Percentiles rank a stretch among this genome's conserved stretches.
Evolutionary conservation across 2,329 filamentous ascomycete genomes (phyloP).

Genomic region (Triangularia setosa): DNA sequence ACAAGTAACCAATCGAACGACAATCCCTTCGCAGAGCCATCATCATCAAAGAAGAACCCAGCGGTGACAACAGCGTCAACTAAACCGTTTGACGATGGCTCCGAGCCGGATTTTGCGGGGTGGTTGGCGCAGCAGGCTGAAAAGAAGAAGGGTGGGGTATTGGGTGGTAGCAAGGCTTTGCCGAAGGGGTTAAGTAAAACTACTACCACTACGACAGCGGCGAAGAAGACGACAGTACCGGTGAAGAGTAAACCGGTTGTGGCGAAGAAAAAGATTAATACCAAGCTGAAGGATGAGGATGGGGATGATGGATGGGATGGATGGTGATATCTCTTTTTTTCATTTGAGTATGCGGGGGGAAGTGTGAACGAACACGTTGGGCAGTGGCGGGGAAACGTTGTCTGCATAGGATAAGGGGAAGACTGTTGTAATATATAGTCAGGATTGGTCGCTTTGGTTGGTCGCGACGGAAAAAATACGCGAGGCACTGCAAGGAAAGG

Average conservation of each 20-base stretch:
- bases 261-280: conserved; percentile 61
- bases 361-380: too few species aligned
- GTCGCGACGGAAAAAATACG: too few species aligned
- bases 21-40: conserved; percentile 32
- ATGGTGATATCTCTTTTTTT: conserved; percentile 43
- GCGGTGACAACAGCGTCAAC: conserved; percentile 20
- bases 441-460: too few species aligned
- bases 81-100: conserved; percentile 71
- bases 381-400: too few species aligned
- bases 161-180: conserved; percentile 54
- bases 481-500: too few species aligned
- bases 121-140: conserved; percentile 86
- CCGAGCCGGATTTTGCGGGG: conserved; percentile 91
- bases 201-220: conserved; percentile 10
- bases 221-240: conserved; percentile 39
- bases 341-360: too few species aligned
- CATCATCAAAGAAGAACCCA: background rate
- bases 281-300: conserved; percentile 58
- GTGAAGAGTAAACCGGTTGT: conserved; percentile 44
- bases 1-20: conserved; percentile 34
- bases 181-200: conserved; percentile 80
- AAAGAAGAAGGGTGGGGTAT: conserved; percentile 55
- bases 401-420: too few species aligned
- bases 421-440: too few species aligned
- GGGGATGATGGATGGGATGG: conserved; percentile 62